A percentile compares a stretch with the other conserved stretches of the same genome.
phyloP scores from a whole-genome alignment of 495 filamentous ascomycete genomes.

The Penicillium subrubescens region DNA sequence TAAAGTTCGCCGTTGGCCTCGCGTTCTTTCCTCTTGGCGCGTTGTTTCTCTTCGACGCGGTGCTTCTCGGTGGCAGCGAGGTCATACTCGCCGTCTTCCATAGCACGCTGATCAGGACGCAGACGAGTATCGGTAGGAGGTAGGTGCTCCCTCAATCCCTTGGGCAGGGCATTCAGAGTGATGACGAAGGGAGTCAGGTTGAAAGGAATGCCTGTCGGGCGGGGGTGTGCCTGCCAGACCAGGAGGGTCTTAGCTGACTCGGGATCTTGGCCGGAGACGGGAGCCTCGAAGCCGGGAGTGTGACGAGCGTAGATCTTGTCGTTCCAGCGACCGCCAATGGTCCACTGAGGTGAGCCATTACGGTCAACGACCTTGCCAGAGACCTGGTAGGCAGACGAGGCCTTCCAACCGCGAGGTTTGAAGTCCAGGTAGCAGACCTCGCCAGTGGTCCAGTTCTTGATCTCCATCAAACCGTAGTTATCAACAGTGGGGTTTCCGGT shows the following conservation, averaged over 20 bases:
- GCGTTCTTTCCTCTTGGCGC: slow-evolving; percentile 70
- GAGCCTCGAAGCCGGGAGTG: slow-evolving; percentile 85
- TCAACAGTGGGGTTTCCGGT: slow-evolving; percentile 96
- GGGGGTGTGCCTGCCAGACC: slow-evolving; percentile 85
- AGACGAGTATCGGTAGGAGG: slow-evolving; percentile 91
- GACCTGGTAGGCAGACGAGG: slow-evolving; percentile 83
- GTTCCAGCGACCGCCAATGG: slow-evolving; percentile 93
- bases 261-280: slow-evolving; percentile 57
- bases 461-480: slow-evolving; percentile 96
- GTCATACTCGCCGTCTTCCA: slow-evolving; percentile 97
- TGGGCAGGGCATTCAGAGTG: slow-evolving; percentile 86
- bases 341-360: slow-evolving; percentile 76
- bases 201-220: slow-evolving; percentile 87
- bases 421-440: slow-evolving; percentile 91
- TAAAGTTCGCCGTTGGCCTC: slow-evolving; percentile 81
- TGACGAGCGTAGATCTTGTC: slow-evolving; percentile 94
- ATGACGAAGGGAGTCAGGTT: slow-evolving; percentile 96
- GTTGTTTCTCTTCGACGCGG: slow-evolving; percentile 90
- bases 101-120: slow-evolving; percentile 93
- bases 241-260: slow-evolving; percentile 72
- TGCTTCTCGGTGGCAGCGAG: slow-evolving; percentile 93
- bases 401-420: slow-evolving; percentile 94
- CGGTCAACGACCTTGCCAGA: slow-evolving; percentile 78
- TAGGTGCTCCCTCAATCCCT: slow-evolving; percentile 68
- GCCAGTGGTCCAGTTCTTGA: slow-evolving; percentile 95